These are phyloP conservation scores for Amphicarpaea edgeworthii DNA, from an alignment of 306 rosid genomes.

Conservation along the genomic window DNA sequence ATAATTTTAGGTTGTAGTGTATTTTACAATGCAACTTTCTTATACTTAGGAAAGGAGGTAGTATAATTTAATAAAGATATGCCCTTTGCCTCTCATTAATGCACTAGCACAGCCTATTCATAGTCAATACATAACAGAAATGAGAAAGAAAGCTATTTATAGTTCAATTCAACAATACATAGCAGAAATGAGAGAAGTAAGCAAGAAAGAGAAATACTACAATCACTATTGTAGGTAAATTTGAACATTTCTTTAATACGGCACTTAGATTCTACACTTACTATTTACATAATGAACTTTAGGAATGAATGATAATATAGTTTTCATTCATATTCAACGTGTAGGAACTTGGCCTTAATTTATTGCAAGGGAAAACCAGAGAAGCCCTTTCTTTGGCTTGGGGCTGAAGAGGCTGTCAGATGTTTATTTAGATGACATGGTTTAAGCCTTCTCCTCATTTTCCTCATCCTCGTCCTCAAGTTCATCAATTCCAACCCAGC, in stretches of 20 bases:
- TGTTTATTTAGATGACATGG: constrained; percentile 3
- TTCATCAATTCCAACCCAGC: constrained; percentile 97
- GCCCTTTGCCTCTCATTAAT: not conserved
- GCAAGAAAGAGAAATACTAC: not conserved
- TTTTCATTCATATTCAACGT: constrained; percentile 36
- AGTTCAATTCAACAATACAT: not conserved
- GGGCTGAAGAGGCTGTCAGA: constrained; percentile 33
- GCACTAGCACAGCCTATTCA: not conserved
- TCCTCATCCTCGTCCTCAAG: constrained; percentile 88
- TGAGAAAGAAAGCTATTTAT: too few species aligned
- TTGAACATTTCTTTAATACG: constrained; percentile 37
- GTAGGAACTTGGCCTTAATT: constrained; percentile 49
- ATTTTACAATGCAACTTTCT: too few species aligned
- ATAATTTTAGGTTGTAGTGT: too few species aligned
- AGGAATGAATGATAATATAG: constrained; percentile 38
- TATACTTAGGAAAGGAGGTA: too few species aligned
- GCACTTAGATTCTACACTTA: constrained; percentile 45
- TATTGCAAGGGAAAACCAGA: constrained; percentile 52
- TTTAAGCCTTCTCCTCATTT: constrained; percentile 42
- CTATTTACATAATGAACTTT: constrained; percentile 51
- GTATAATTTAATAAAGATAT: too few species aligned
- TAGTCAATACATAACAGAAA: too few species aligned
- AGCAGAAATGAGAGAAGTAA: not conserved
- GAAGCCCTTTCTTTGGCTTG: constrained; percentile 34
- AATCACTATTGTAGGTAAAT: constrained; percentile 35